Base-by-base conservation (phyloP, 306 rosid species). In the Prinsepia uniflora region DNA sequence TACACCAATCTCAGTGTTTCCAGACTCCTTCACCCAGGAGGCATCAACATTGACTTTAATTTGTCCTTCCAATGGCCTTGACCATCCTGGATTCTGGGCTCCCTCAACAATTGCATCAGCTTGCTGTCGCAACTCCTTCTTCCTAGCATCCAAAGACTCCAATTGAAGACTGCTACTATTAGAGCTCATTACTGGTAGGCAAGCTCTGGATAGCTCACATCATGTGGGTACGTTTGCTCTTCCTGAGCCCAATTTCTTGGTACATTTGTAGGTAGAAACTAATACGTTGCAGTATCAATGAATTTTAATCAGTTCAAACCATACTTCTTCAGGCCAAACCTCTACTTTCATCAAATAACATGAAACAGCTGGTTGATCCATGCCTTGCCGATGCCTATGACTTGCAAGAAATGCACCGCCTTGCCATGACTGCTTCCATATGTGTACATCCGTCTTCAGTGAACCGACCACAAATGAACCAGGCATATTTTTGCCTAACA, bases 121-220 rank as follows among this genome's bases (percentile, higher is more conserved):
- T 24, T 24, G 30, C 30, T 24, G 30, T 24, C 30, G 30, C 2
- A 0, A 0, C 30, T 0, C 30, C 30, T 24, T 2, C 1, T 24
- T 24, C 30, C 30, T 24, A 24, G 30, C 30, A 24, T 24, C 30
- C 30, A 24, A 0, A 24, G 30, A 24, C 1, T 24, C 30, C 30
- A 24, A 24, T 1, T 24, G 30, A 2, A 24, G 2, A 24, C 30
- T 24, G 2, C n/a, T 95, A 75, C 63, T 95, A 54, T 77, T 95
- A 78, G 99, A 95, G 79, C 91, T 95, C 53, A 87, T 95, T 64
- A 91, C 96, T 2, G 99, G 99, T 13, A 70, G 91, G 36, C 96
- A 81, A 81, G 97, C 99, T 77, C 68, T 95, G 81, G 97, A 95
- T 76, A 86, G 89, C 77, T 78, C 96, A 70, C 99, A 95, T 72